Base-by-base conservation (phyloP, 1,284 basidiomycete species). In the Ganoderma multipileum region DNA sequence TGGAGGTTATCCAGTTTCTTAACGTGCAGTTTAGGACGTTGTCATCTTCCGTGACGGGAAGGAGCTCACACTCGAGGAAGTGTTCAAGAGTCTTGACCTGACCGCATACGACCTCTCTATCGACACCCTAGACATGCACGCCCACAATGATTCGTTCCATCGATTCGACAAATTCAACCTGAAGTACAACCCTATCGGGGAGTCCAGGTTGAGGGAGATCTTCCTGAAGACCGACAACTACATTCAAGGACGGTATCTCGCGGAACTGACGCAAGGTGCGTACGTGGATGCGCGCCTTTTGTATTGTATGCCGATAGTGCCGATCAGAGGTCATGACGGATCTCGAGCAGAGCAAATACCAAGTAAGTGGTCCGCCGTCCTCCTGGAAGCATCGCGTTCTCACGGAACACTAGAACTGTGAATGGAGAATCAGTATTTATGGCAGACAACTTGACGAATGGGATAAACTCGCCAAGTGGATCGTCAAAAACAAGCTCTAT, bases 41-140 rank as follows among this genome's bases (percentile, higher is more conserved):
- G 98, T 99, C 60, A 99, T 98, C 68, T 94, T 95, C 82, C 92
- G 97, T 73, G 98, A 99, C 77, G 95, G 93, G 23, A 89, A 92
- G 52, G 90, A 96, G 74, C 84, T 99, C 26, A 99, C 97, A 0
- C 86, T 99, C 2, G 87, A 92, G 68, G 90, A 99, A 83, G 98
- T 99, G 44, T 99, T 99, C 81, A 88, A 98, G 77, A 97, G 95
- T 41, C 89, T 99, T 38, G 92, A 97, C 74, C 84, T 99, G 41
- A 97, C 95, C 0, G 97, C 98, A 2, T 99, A 99, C 80, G 98
- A 99, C 76, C 87, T 99, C 47, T 98, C 96, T 9, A 99, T 99
- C 78, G 98, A 99, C 79, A 99, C 98, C 6, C 89, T 99, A 60
- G 98, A 99, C 78, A 99, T 99, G 98, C 98, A 99, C 73, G 98